Conservation (phyloP, 73 alveolate genomes). For the Paramecium sexaurelia region DNA sequence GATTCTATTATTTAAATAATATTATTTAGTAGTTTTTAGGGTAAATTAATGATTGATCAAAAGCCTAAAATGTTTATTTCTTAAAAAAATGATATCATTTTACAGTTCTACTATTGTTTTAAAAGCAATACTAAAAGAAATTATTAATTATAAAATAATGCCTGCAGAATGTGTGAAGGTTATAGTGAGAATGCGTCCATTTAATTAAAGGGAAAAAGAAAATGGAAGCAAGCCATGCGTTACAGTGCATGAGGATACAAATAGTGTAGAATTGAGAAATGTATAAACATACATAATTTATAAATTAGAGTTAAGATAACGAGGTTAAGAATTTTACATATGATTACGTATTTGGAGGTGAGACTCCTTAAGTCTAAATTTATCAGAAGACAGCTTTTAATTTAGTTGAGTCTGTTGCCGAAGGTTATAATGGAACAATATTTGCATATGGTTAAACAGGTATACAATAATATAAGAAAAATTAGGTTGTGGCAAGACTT, state of each 20-base stretch:
- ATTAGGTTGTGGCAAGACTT: slow-evolving; percentile 91
- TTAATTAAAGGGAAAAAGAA: slow-evolving; percentile 73
- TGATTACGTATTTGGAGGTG: slow-evolving; percentile 93
- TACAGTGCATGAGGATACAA: slow-evolving; percentile 59
- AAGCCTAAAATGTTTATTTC: too few species aligned
- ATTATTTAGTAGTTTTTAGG: too few species aligned
- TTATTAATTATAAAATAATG: background rate
- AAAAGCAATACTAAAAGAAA: background rate
- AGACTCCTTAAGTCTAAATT: slow-evolving; percentile 82
- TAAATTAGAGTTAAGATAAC: background rate
- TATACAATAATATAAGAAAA: background rate
- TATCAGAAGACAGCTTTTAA: slow-evolving; percentile 97
- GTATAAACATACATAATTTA: background rate
- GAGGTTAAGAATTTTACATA: slow-evolving; percentile 77
- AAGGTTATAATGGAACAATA: slow-evolving; percentile 95
- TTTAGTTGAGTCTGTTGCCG: slow-evolving; percentile 92
- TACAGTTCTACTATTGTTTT: too few species aligned
- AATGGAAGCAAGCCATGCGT: slow-evolving; percentile 59
- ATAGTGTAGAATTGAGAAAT: slow-evolving; percentile 40
- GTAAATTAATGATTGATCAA: too few species aligned
- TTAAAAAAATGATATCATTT: too few species aligned
- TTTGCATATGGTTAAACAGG: slow-evolving; percentile 89
- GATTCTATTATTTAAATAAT: too few species aligned
- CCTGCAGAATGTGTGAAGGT: slow-evolving; percentile 82
- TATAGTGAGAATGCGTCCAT: slow-evolving; percentile 84